phyloP scores from a whole-genome alignment of 331 rosid genomes.

The Rhamnella rubrinervis region DNA sequence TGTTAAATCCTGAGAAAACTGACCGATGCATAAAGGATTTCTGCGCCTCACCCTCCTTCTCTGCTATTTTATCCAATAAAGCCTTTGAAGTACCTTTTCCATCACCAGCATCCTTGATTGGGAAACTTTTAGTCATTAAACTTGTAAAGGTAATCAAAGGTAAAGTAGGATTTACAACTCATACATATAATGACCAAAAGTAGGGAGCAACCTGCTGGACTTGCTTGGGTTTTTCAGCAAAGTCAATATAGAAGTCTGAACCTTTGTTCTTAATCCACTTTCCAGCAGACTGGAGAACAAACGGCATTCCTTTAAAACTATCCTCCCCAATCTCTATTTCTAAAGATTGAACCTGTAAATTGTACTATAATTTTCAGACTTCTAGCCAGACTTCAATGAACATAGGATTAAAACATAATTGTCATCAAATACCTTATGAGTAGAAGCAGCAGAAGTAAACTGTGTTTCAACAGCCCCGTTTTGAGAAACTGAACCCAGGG shows the following conservation, averaged over 20 bases:
- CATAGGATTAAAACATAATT: constrained; percentile 22
- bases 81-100: constrained; percentile 80
- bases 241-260: constrained; percentile 74
- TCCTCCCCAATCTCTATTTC: constrained; percentile 69
- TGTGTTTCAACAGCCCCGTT: constrained; percentile 64
- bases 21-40: constrained; percentile 98
- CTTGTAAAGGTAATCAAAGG: constrained; percentile 12
- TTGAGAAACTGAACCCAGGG: constrained; percentile 66
- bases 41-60: constrained; percentile 85
- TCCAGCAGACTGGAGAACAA: constrained; percentile 65
- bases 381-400: constrained; percentile 26
- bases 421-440: constrained; percentile 47
- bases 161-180: constrained; percentile 18
- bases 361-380: constrained; percentile 24
- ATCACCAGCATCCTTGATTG: constrained; percentile 62
- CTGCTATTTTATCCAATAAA: constrained; percentile 75
- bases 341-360: constrained; percentile 71
- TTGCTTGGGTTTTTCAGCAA: constrained; percentile 47
- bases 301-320: constrained; percentile 71
- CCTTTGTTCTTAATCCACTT: constrained; percentile 88
- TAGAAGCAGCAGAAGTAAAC: constrained; percentile 44
- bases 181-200: constrained; percentile 20
- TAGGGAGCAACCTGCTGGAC: constrained; percentile 59
- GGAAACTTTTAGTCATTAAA: constrained; percentile 27
- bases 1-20: constrained; percentile 31